Conservation (phyloP, 169 alveolate species). For the Eimeria tenella region DNA sequence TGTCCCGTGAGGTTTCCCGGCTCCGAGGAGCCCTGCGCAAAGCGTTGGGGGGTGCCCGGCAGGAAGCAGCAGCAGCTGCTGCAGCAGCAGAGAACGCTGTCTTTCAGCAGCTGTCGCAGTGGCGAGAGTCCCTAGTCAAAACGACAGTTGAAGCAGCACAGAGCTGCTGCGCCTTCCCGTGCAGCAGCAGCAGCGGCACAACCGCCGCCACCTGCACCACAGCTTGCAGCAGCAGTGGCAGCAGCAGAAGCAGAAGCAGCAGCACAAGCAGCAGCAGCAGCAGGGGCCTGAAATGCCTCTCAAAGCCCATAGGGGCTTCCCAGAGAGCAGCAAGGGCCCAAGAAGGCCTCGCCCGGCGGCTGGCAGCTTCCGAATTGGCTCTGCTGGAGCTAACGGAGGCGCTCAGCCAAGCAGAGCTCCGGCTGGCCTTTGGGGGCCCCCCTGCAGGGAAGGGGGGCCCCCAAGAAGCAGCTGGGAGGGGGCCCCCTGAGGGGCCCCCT, state of each 20-base stretch:
- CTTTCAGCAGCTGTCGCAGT: constrained; percentile 15
- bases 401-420: neutral
- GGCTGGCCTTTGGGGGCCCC: neutral
- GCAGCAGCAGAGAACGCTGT: constrained; percentile 57
- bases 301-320: neutral
- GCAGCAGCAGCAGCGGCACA: constrained; percentile 24
- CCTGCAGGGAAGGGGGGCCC: no score
- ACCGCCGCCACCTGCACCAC: constrained; percentile 1
- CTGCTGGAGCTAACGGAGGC: constrained; percentile 8
- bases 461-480: no score
- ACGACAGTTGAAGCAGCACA: constrained; percentile 48
- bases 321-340: neutral
- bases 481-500: no score
- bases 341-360: constrained; percentile 36
- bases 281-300: neutral
- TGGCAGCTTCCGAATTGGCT: constrained; percentile 43
- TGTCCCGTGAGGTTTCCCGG: neutral
- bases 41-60: neutral
- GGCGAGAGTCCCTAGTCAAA: constrained; percentile 14
- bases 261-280: neutral
- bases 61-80: constrained; percentile 52
- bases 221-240: constrained; percentile 29
- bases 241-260: constrained; percentile 36
- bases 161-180: constrained; percentile 13
- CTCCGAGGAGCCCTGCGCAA: constrained; percentile 12